Evolutionary conservation across 1,139 yeast genomes (phyloP), one percentile per base, ranked within the genome.

Genomic region (Debaryomyces sp.): DNA sequence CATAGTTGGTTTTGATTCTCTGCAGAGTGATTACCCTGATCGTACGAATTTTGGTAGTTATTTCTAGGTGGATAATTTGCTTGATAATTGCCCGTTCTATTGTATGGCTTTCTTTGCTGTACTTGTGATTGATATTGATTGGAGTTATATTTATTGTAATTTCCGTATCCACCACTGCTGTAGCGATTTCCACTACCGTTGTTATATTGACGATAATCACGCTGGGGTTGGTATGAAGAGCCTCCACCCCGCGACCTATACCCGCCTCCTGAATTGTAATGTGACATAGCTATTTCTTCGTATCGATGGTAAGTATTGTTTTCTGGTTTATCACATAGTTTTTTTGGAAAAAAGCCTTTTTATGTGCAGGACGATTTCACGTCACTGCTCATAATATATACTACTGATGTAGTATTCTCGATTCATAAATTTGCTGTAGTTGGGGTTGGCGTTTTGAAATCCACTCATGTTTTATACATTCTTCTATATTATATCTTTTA

Each of bases 1-100:
- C 97, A 91, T 47, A 90, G 51, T 52, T 76, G 81, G 42, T 49
- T 53, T 35, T 49, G 59, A 13, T 48, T 49, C 29, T 48, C 54
- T 13, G 15, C n/a, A 41, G 45, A 22, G 9, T 45, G 39, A n/a
- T 41, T 44, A 24, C 54, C 48, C 35, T 52, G 58, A 32, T 52
- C 53, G 43, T 57, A 57, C 24, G 53, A 41, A 27, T 52, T 53
- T 17, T 53, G 56, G 30, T 50, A 50, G 27, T 49, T 48, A 12
- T 30, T 35, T 41, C 51, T 43, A 15, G 38, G 30, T 24, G 43
- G 41, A 21, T 46, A 37, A 17, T 48, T 40, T 8, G 23, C 17
- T 27, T 38, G 37, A 26, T 27, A 42, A n/a, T 45, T 46, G 10
- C 36, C 44, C n/a, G 29, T 40, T 24, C 44, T 43, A 23, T 43